A percentile compares a stretch with the other conserved stretches of the same genome.
phyloP scores from a whole-genome alignment of 2,329 filamentous ascomycete species.

The Coniella lustricola region DNA sequence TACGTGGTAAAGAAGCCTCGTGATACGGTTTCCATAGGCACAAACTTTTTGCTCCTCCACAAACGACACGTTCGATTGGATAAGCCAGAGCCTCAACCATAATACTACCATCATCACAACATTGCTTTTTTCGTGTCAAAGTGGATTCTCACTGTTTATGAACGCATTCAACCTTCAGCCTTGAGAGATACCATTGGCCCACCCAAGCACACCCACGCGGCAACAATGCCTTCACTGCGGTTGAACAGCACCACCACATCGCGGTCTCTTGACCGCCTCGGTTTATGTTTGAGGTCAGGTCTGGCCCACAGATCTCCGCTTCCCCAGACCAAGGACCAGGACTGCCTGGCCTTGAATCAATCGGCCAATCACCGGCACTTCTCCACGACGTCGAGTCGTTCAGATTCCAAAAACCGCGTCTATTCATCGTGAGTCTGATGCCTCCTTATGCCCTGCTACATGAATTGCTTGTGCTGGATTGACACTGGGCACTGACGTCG shows the following conservation, averaged over 20 bases:
- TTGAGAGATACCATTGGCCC: not conserved
- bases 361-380: not conserved
- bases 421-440: constrained; percentile 27
- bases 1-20: too few species aligned
- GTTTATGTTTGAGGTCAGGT: not conserved
- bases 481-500: not conserved
- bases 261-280: not conserved
- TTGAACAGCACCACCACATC: not conserved
- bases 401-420: constrained; percentile 17
- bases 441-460: too few species aligned
- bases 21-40: too few species aligned
- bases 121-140: not conserved
- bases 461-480: too few species aligned
- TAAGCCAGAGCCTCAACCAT: too few species aligned
- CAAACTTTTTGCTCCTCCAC: too few species aligned
- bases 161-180: too few species aligned
- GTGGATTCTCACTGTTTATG: not conserved
- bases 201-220: not conserved
- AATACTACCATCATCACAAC: too few species aligned
- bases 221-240: not conserved
- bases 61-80: too few species aligned
- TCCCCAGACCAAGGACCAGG: not conserved
- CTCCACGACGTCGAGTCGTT: constrained; percentile 5
- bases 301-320: not conserved
- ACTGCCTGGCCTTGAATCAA: not conserved